Evolutionary conservation across 768 basidiomycete genomes (phyloP), one percentile per base, ranked within the genome.

Genomic region (Psilocybe sp.): DNA sequence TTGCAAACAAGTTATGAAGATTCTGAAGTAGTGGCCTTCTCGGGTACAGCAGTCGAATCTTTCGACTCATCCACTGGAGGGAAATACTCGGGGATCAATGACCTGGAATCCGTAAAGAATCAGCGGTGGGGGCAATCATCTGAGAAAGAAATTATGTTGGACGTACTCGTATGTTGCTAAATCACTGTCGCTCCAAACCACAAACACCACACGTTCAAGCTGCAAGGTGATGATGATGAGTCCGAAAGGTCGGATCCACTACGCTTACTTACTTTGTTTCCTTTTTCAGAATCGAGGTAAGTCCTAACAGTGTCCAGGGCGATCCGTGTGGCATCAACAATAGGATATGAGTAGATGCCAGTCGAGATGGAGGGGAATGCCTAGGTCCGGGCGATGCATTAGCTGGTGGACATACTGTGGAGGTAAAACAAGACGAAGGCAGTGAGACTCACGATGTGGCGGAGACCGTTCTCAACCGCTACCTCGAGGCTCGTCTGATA

Each of bases 291-390:
- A 18, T 89, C 85, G 36, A 82, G 62, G 47, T 82, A 82, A 31
- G 73, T 64, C 44, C 88, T 75, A 12, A 76, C 79, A 20, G 76
- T 72, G 20, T 75, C 68, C 46, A 92, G 64, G 2, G 90, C 89
- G 46, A 92, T 75, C 28, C 78, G 77, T 0, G 91, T 84, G 0
- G 90, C 91, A 55, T 81, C 82, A 39, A 68, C 66, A 40, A 89
- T 81, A 1, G 90, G 91, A 65, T 92, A 92, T 2, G 84, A 78
- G 53, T 89, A 93, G 13, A 89, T 71, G 0, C 79, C 91, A 0
- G 89, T 91, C 3, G 90, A 92, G 44, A 93, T 81, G 5, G 81
- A 84, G 5, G 86, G 85, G 56, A 92, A 91, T 3, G 89, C 89
- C 91, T 92, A 50, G n/a, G 18, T 28, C 23, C 23, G 7, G 4